phyloP scores from a whole-genome alignment of 306 rosid genomes.

The Crotalaria pallida region DNA sequence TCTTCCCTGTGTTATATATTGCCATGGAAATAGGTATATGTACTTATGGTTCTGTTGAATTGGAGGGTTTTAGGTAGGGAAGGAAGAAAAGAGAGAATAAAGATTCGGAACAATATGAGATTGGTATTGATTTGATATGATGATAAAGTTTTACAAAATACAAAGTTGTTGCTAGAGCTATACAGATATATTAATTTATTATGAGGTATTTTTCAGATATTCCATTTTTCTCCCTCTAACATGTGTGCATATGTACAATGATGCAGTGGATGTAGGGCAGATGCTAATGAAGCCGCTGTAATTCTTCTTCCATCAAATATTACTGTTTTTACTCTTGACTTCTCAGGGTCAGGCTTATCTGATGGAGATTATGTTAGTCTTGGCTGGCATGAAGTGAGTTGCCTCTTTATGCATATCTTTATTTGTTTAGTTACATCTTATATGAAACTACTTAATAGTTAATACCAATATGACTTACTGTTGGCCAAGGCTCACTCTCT shows the following conservation, averaged over 20 bases:
- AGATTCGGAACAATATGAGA: background rate
- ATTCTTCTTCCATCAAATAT: slow-evolving; percentile 95
- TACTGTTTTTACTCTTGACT: slow-evolving; percentile 93
- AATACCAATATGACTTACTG: background rate
- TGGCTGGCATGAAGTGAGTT: slow-evolving; percentile 97
- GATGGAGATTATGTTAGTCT: slow-evolving; percentile 97
- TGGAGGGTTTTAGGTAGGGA: background rate
- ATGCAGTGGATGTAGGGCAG: slow-evolving; percentile 99
- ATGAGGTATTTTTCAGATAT: background rate
- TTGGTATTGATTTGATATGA: background rate
- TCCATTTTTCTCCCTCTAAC: slow-evolving; percentile 6
- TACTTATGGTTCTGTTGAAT: background rate
- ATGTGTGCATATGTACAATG: slow-evolving; percentile 22
- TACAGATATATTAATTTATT: no score
- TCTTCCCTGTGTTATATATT: slow-evolving; percentile 95
- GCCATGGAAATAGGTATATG: slow-evolving; percentile 91
- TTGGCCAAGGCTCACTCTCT: no score
- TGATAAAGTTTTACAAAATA: background rate
- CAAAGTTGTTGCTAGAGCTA: background rate
- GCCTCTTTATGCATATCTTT: slow-evolving; percentile 17
- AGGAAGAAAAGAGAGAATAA: background rate
- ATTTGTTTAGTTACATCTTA: slow-evolving; percentile 2
- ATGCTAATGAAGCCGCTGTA: slow-evolving; percentile 96
- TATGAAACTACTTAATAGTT: background rate
- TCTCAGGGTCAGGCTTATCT: slow-evolving; percentile 96